Evolutionary conservation across 306 rosid species (phyloP), one percentile per base, ranked within the genome.

Genomic region (Delonix regia): DNA sequence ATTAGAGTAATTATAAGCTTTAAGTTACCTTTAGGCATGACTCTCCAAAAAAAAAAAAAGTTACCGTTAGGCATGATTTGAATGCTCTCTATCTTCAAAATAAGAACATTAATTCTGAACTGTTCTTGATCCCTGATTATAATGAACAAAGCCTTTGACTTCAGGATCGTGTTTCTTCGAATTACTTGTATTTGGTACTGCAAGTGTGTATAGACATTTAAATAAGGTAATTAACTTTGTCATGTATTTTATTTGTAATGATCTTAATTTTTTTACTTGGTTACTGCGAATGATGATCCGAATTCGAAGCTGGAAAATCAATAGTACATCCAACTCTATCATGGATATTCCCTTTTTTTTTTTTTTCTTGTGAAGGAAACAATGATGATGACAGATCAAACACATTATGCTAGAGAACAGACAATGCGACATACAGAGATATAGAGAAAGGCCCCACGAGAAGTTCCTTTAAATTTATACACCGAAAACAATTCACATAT

Each of bases 381-480:
- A 85, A 0, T 19, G 73, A 84, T 77, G 81, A 77, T 73, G 78
- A 81, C 80, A 69, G 21, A 73, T 73, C 64, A 49, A 73, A 60
- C 80, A 77, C 71, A 84, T 66, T 25, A 77, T 77, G 85, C 65
- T 69, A 4, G 5, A 36, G 21, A 9, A 53, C 78, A 41, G 56
- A 81, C 75, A 67, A 38, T 76, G 70, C 39, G 74, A 81, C 81
- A 71, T 19, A 52, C 64, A 86, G 8, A 59, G 62, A 75, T 34
- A 71, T n/a, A 59, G 51, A 39, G 33, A 79, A 68, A 56, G 80
- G 19, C 61, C 77, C 84, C 83, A 71, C 86, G 36, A 57, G 55
- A 67, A 68, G 33, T 51, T 60, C 52, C 78, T 81, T 25, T 36
- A 64, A 44, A 67, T 67, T 48, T 33, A 21, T 68, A 68, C 73